These are phyloP conservation scores for Sordariomycetes sp. DNA, from an alignment of 2,329 filamentous ascomycete genomes.

Conservation along the genomic window DNA sequence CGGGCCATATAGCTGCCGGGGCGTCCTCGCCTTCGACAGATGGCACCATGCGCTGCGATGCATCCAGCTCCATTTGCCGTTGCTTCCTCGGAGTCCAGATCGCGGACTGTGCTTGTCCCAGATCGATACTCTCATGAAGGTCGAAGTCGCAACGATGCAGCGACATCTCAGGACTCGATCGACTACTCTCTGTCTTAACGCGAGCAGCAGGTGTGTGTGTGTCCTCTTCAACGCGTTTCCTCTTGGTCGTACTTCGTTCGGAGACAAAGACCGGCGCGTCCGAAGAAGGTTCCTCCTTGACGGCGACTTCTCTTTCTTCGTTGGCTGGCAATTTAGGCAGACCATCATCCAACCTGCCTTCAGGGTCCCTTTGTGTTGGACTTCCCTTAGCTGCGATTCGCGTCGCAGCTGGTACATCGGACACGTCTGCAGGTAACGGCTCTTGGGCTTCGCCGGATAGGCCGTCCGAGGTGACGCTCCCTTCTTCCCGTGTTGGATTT, in stretches of 20 bases:
- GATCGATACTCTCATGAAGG: constrained; percentile 50
- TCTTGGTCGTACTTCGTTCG: constrained; percentile 38
- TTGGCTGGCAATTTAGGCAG: constrained; percentile 9
- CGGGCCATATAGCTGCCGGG: too few species aligned
- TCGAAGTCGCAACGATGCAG: constrained; percentile 14
- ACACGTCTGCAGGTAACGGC: too few species aligned
- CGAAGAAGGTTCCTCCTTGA: constrained; percentile 47
- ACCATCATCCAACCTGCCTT: constrained; percentile 9
- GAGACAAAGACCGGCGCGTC: constrained; percentile 41
- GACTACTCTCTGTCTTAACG: constrained; percentile 3
- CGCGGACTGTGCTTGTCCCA: constrained; percentile 26
- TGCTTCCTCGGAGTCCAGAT: constrained; percentile 27
- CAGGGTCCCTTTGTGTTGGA: constrained; percentile 5
- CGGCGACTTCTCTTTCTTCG: constrained; percentile 5
- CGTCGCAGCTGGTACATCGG: too few species aligned
- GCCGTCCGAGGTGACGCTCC: too few species aligned
- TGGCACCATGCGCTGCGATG: too few species aligned
- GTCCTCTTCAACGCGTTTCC: constrained; percentile 23
- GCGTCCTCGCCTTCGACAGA: too few species aligned
- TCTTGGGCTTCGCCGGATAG: too few species aligned
- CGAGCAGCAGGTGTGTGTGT: constrained; percentile 6
- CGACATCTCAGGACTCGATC: constrained; percentile 6
- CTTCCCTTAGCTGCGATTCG: too few species aligned
- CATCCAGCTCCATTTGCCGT: constrained; percentile 8
- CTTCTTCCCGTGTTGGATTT: too few species aligned